These are phyloP conservation scores for Beta macrorhiza DNA, from an alignment of 179 eudicot species.

Conservation along the genomic window DNA sequence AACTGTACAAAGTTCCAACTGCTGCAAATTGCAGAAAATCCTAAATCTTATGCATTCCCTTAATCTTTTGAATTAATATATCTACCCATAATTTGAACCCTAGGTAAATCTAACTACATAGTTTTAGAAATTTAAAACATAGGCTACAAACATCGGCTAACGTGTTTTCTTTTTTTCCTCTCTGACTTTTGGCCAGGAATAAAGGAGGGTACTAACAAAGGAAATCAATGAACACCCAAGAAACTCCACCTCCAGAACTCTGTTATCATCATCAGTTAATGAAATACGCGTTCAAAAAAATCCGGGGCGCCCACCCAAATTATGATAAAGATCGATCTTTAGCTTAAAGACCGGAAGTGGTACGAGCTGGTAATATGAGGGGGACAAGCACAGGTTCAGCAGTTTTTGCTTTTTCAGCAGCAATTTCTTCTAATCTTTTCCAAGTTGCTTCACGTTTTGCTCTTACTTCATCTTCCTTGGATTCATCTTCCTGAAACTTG, in stretches of 20 bases:
- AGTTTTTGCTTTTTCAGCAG: slow-evolving; percentile 41
- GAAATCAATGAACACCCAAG: slow-evolving; percentile 21
- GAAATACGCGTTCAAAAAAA: slow-evolving; percentile 17
- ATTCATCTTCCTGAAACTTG: slow-evolving; percentile 61
- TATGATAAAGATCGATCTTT: not conserved
- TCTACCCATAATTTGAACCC: slow-evolving; percentile 28
- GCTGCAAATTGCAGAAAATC: slow-evolving; percentile 28
- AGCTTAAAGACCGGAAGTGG: slow-evolving; percentile 30
- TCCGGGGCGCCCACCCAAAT: slow-evolving; percentile 13
- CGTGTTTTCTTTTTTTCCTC: not conserved
- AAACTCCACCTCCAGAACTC: slow-evolving; percentile 18
- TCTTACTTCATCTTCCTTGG: slow-evolving; percentile 48
- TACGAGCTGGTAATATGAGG: slow-evolving; percentile 34
- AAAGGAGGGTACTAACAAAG: slow-evolving; percentile 17
- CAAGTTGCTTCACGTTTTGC: slow-evolving; percentile 54
- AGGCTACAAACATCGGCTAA: slow-evolving; percentile 26
- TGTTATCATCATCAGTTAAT: slow-evolving; percentile 24
- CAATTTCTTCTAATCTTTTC: slow-evolving; percentile 59
- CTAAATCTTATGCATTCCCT: slow-evolving; percentile 27
- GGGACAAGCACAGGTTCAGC: slow-evolving; percentile 50
- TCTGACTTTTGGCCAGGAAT: slow-evolving; percentile 11
- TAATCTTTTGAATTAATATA: slow-evolving; percentile 26
- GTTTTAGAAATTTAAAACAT: slow-evolving; percentile 19
- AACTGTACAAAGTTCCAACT: slow-evolving; percentile 34
- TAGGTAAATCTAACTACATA: slow-evolving; percentile 31